A percentile compares a stretch with the other conserved stretches of the same genome.
Evolutionary conservation across 371 early-diverging fungal genomes (phyloP).

Genomic region (Zancudomyces culisetae): DNA sequence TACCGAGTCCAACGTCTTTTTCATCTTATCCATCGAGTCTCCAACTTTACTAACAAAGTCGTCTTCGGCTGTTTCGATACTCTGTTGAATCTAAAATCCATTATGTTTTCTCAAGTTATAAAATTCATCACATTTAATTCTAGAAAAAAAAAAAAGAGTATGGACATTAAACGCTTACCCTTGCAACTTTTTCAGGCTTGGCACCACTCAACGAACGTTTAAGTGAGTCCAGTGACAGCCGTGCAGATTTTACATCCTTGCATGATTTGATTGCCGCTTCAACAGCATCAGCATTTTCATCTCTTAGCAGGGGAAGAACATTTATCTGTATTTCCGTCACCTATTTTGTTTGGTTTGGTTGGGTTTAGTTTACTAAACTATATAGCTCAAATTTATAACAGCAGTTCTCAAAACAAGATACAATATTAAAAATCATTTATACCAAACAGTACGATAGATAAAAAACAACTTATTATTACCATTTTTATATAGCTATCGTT

Average conservation of each 20-base stretch:
- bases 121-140: background rate
- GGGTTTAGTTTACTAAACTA: too few relatives aligned
- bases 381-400: too few relatives aligned
- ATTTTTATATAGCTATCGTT: slow-evolving; percentile 29
- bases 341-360: too few relatives aligned
- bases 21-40: slow-evolving; percentile 79
- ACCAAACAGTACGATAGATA: too few relatives aligned
- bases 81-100: background rate
- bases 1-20: slow-evolving; percentile 54
- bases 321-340: background rate
- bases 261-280: slow-evolving; percentile 35
- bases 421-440: too few relatives aligned
- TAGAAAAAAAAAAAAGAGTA: background rate
- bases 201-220: slow-evolving; percentile 54
- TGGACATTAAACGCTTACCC: slow-evolving; percentile 9
- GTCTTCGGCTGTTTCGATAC: slow-evolving; percentile 74
- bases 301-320: background rate
- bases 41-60: slow-evolving; percentile 79
- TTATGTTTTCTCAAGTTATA: too few relatives aligned
- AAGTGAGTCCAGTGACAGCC: slow-evolving; percentile 66
- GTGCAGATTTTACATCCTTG: slow-evolving; percentile 49
- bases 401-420: too few relatives aligned
- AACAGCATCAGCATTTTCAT: background rate
- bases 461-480: too few relatives aligned
- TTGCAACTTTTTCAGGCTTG: slow-evolving; percentile 41